Percentiles rank a stretch among this genome's conserved stretches.
Evolutionary conservation across 1,284 basidiomycete genomes (phyloP).

Genomic region (Phlebopus sp.): DNA sequence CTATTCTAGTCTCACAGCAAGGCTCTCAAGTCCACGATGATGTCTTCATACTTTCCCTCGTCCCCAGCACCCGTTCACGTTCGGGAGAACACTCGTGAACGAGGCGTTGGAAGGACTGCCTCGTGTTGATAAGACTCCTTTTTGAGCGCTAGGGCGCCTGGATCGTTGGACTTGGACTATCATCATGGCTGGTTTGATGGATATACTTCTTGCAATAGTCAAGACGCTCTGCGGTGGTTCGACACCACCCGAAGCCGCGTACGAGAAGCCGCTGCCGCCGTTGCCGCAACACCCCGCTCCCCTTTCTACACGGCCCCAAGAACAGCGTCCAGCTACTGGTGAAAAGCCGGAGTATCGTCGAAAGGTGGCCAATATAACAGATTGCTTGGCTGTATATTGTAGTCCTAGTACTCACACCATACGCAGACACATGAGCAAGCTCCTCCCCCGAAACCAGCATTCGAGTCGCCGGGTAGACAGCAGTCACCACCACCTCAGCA

Average conservation of each 20-base stretch:
- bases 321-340: background rate
- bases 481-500: conserved; percentile 8
- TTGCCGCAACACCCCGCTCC: conserved; percentile 7
- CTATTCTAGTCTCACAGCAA: too few relatives aligned
- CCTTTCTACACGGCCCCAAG: background rate
- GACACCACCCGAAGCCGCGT: conserved; percentile 12
- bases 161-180: too few relatives aligned
- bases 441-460: conserved; percentile 13
- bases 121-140: too few relatives aligned
- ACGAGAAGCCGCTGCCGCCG: conserved; percentile 14
- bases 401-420: background rate
- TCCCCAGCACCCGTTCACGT: too few relatives aligned
- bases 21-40: too few relatives aligned
- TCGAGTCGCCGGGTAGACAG: conserved; percentile 2
- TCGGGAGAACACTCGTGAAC: too few relatives aligned
- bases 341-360: conserved; percentile 3
- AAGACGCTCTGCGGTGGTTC: conserved; percentile 25
- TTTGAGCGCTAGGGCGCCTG: too few relatives aligned
- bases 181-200: conserved; percentile 24
- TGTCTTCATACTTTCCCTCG: too few relatives aligned
- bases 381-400: background rate
- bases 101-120: too few relatives aligned
- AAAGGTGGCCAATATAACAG: conserved; percentile 13
- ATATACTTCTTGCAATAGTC: conserved; percentile 25
- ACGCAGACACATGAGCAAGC: conserved; percentile 14